phyloP scores from a whole-genome alignment of 2,329 filamentous ascomycete genomes.

The Aspergillus pseudoviridinutans region DNA sequence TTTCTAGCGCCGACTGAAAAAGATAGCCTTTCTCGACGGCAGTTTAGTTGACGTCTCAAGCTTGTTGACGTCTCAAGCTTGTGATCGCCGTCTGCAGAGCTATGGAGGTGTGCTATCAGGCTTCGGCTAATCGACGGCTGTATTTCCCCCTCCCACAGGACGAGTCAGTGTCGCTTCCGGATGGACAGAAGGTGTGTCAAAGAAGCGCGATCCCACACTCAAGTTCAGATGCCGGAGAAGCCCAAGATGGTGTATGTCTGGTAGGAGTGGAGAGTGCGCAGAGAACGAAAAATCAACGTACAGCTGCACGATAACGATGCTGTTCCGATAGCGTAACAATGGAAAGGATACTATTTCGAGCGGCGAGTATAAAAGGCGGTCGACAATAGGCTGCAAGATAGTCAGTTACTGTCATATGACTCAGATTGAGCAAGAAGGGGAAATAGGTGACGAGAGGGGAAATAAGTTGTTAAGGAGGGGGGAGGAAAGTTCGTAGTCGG shows the following conservation, averaged over 20 bases:
- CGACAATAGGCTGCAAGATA: conserved; percentile 14
- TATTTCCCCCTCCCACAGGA: neutral
- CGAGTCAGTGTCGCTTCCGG: neutral
- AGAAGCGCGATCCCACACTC: neutral
- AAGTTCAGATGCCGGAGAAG: conserved; percentile 11
- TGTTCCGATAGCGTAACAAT: conserved; percentile 9
- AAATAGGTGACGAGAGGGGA: conserved; percentile 8
- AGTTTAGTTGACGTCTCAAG: conserved; percentile 10
- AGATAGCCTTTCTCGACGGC: conserved; percentile 6
- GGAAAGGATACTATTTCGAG: conserved; percentile 9
- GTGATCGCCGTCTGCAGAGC: conserved; percentile 13
- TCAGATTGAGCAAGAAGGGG: neutral
- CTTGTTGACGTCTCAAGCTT: conserved; percentile 20
- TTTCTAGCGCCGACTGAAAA: conserved; percentile 9
- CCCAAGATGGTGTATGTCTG: conserved; percentile 5
- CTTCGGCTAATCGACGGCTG: neutral
- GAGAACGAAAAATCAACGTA: conserved; percentile 7
- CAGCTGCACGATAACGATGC: conserved; percentile 12
- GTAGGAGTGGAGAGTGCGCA: conserved; percentile 11
- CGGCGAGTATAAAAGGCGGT: conserved; percentile 5
- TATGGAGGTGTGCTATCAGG: neutral
- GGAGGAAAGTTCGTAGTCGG: conserved; percentile 1
- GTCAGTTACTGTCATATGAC: conserved; percentile 19
- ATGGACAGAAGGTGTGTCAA: neutral
- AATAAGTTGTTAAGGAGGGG: conserved; percentile 2